Percentiles rank a stretch among this genome's conserved stretches.
Evolutionary conservation across 2,329 filamentous ascomycete species (phyloP).

Genomic region (Penicillium sp.): DNA sequence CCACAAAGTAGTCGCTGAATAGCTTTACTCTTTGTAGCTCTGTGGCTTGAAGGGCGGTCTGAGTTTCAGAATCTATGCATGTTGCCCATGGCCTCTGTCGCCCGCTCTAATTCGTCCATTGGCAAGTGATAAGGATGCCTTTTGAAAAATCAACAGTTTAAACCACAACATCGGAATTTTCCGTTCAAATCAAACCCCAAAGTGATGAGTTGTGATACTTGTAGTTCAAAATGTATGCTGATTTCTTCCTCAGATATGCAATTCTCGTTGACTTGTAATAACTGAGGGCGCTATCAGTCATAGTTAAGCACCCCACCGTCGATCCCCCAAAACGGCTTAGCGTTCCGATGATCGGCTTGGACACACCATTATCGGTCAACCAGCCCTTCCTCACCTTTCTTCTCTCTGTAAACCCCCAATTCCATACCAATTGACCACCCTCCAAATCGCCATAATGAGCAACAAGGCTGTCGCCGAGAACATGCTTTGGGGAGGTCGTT

Average conservation of each 20-base stretch:
- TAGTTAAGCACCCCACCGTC: background rate
- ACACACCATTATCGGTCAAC: constrained; percentile 1
- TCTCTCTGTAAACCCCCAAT: background rate
- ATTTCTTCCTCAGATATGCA: background rate
- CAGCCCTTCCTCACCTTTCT: background rate
- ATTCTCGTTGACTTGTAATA: background rate
- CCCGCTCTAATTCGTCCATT: background rate
- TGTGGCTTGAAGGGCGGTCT: too few species aligned
- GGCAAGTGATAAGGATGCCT: background rate
- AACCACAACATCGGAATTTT: background rate
- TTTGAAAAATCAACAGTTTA: background rate
- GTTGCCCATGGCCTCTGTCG: background rate
- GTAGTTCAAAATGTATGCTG: too few species aligned
- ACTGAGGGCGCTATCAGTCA: background rate
- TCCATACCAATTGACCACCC: background rate
- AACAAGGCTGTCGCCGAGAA: constrained; percentile 44
- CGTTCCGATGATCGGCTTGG: constrained; percentile 1
- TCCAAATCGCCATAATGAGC: constrained; percentile 32
- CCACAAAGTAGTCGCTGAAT: too few species aligned
- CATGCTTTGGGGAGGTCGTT: constrained; percentile 64
- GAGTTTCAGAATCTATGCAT: background rate
- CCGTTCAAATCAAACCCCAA: background rate
- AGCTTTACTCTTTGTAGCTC: too few species aligned
- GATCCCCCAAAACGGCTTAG: constrained; percentile 12
- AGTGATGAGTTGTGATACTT: too few species aligned